These are phyloP conservation scores for Rhodotorula sp. DNA, from an alignment of 1,284 basidiomycete species.

Conservation along the genomic window DNA sequence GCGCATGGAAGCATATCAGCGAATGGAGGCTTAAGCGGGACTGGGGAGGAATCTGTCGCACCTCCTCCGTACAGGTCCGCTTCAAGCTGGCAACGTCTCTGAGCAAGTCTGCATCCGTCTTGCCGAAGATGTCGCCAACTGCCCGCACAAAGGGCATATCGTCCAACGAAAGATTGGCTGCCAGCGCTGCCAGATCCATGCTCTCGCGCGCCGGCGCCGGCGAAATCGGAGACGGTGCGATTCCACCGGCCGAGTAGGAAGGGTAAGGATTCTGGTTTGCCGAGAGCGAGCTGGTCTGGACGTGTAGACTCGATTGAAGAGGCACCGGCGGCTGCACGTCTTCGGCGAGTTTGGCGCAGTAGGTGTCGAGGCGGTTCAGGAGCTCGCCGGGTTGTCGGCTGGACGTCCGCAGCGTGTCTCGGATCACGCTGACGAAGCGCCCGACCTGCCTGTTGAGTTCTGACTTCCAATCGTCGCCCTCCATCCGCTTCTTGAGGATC, in stretches of 20 bases:
- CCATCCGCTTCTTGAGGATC: constrained; percentile 46
- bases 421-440: constrained; percentile 77
- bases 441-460: constrained; percentile 89
- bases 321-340: neutral
- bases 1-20: neutral
- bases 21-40: constrained; percentile 1
- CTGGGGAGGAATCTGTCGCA: constrained; percentile 45
- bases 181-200: constrained; percentile 9
- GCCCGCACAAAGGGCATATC: constrained; percentile 75
- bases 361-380: constrained; percentile 72
- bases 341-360: constrained; percentile 65
- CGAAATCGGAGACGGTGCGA: neutral
- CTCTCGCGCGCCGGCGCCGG: neutral
- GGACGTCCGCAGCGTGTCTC: constrained; percentile 63
- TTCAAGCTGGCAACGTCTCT: constrained; percentile 70
- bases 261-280: constrained; percentile 11
- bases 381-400: constrained; percentile 67
- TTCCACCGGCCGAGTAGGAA: constrained; percentile 12
- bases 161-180: constrained; percentile 47
- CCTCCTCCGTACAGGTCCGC: constrained; percentile 75
- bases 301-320: neutral
- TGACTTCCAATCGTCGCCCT: constrained; percentile 84
- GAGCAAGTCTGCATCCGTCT: constrained; percentile 66
- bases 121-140: constrained; percentile 71
- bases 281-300: constrained; percentile 10